These are phyloP conservation scores for Lasiosphaeriaceae sp. DNA, from an alignment of 495 filamentous ascomycete genomes.

Conservation along the genomic window DNA sequence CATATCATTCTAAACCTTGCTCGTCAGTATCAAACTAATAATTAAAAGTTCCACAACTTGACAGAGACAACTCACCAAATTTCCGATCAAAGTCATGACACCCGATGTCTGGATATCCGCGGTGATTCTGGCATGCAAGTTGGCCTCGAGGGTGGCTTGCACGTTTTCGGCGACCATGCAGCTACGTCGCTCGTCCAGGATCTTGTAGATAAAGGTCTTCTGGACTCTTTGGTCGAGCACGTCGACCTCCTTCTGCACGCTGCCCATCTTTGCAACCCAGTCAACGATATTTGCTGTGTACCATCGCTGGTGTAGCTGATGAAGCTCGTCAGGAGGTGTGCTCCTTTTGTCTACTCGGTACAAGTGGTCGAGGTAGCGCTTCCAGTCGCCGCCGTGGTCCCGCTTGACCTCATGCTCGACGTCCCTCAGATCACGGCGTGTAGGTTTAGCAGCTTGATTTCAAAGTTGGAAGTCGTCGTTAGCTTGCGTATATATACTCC, in stretches of 20 bases:
- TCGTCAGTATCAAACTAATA: too few relatives aligned
- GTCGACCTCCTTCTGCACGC: slow-evolving; percentile 1
- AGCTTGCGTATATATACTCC: background rate
- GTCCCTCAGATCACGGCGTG: background rate
- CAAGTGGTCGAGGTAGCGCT: slow-evolving; percentile 8
- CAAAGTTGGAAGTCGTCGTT: too few relatives aligned
- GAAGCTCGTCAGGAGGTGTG: background rate
- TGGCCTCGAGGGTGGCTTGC: too few relatives aligned
- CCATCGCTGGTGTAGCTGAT: slow-evolving; percentile 17
- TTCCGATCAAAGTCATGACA: too few relatives aligned
- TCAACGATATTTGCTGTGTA: slow-evolving; percentile 1
- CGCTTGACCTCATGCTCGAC: background rate
- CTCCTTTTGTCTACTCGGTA: slow-evolving; percentile 1
- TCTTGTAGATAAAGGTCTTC: background rate
- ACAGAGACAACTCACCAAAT: too few relatives aligned
- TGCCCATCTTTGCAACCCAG: slow-evolving; percentile 1
- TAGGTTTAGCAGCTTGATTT: background rate
- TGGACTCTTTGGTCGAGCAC: background rate
- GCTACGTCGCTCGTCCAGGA: too few relatives aligned
- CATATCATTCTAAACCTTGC: too few relatives aligned
- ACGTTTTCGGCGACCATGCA: too few relatives aligned
- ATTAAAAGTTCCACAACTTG: too few relatives aligned
- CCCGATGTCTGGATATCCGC: too few relatives aligned
- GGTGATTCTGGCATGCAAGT: too few relatives aligned
- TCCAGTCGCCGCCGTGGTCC: background rate